Conservation (phyloP, 1,284 basidiomycete species). For the Ceratobasidium sp. region DNA sequence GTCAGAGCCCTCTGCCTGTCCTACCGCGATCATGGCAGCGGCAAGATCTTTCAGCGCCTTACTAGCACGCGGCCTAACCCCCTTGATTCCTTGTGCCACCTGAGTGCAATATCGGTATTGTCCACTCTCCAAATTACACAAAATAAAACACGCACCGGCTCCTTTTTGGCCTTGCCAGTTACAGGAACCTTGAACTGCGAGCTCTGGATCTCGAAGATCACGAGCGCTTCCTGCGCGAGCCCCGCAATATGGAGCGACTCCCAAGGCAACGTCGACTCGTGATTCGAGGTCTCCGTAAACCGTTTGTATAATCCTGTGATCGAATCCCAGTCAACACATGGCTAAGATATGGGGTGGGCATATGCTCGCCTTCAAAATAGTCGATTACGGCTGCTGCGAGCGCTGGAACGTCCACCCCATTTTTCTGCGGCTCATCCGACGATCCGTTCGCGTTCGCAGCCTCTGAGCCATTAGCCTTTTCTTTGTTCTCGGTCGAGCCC, state of each 20-base stretch:
- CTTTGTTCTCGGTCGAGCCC: conserved; percentile 41
- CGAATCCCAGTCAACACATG: conserved; percentile 29
- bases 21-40: conserved; percentile 39
- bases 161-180: conserved; percentile 44
- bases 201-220: conserved; percentile 70
- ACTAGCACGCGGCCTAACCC: conserved; percentile 41
- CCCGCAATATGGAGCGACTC: conserved; percentile 77
- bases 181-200: conserved; percentile 44
- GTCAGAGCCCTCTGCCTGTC: conserved; percentile 34
- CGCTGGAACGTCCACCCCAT: conserved; percentile 58
- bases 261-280: conserved; percentile 57
- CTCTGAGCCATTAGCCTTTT: conserved; percentile 69
- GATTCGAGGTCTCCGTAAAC: conserved; percentile 47
- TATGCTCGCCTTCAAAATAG: conserved; percentile 72
- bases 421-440: conserved; percentile 42
- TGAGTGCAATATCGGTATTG: not conserved
- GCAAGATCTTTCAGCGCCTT: conserved; percentile 45
- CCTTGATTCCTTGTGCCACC: conserved; percentile 45
- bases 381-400: conserved; percentile 66
- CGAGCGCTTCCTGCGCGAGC: conserved; percentile 79
- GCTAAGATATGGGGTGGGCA: conserved; percentile 1
- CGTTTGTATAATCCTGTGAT: conserved; percentile 46
- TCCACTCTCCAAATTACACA: conserved; percentile 3
- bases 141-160: conserved; percentile 34
- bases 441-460: conserved; percentile 67